phyloP scores from a whole-genome alignment of 345 rosid species.

The Raphanus sativus region DNA sequence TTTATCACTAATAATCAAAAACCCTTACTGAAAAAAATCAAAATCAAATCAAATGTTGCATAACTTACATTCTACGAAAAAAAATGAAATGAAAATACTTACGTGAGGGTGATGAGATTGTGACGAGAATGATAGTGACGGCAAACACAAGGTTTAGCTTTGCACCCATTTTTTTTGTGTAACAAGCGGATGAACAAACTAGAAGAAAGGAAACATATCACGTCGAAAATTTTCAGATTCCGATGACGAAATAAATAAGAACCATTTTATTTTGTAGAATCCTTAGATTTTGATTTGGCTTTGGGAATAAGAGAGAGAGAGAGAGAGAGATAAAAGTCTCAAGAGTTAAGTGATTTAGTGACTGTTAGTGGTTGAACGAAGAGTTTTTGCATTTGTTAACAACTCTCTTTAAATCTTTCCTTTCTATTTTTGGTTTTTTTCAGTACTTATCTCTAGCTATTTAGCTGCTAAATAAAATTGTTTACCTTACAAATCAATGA shows the following conservation, averaged over 20 bases:
- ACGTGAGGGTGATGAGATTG: constrained; percentile 43
- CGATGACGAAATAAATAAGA: neutral
- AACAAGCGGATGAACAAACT: constrained; percentile 19
- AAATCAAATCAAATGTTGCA: neutral
- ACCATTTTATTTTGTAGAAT: neutral
- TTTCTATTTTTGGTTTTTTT: constrained; percentile 28
- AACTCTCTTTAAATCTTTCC: constrained; percentile 7
- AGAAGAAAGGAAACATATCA: neutral
- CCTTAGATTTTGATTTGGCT: neutral
- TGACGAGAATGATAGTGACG: constrained; percentile 33
- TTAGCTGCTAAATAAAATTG: constrained; percentile 16
- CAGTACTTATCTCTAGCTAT: neutral
- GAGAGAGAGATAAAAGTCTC: neutral
- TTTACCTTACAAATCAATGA: neutral
- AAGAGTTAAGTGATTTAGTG: constrained; percentile 19
- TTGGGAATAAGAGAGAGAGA: constrained; percentile 22
- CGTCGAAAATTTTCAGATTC: neutral
- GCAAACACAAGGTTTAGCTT: constrained; percentile 15
- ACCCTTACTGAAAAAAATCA: neutral
- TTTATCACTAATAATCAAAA: constrained; percentile 2
- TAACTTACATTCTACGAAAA: neutral
- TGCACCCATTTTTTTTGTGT: constrained; percentile 20
- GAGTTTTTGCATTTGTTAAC: constrained; percentile 18
- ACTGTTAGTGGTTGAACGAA: constrained; percentile 21
- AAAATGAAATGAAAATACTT: constrained; percentile 17